These are phyloP conservation scores for Seiridium cupressi DNA, from an alignment of 2,329 filamentous ascomycete species.

Conservation along the genomic window DNA sequence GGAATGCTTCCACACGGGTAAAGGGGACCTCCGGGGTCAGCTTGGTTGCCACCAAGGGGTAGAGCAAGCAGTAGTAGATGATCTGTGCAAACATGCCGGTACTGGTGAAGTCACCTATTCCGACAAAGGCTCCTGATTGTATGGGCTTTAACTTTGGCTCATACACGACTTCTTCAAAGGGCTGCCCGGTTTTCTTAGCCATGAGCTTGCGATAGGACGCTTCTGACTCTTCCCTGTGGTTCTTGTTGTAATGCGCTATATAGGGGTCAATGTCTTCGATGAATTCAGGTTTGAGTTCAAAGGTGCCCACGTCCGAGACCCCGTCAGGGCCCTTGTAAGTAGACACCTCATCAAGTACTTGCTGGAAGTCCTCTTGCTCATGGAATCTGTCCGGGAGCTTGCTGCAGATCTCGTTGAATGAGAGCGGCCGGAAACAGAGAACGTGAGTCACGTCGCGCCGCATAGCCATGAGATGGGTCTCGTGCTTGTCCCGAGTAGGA, in stretches of 20 bases:
- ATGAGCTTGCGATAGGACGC: slow-evolving; percentile 82
- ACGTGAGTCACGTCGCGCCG: slow-evolving; percentile 90
- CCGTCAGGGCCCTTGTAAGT: slow-evolving; percentile 89
- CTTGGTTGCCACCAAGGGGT: slow-evolving; percentile 68
- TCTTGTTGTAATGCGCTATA: slow-evolving; percentile 93
- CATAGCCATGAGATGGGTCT: slow-evolving; percentile 68
- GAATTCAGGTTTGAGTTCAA: slow-evolving; percentile 84
- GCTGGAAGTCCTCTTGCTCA: slow-evolving; percentile 84
- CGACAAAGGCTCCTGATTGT: slow-evolving; percentile 71
- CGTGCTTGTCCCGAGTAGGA: slow-evolving; percentile 62
- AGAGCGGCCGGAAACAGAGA: slow-evolving; percentile 92
- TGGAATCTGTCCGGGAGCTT: slow-evolving; percentile 87
- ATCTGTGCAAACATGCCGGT: slow-evolving; percentile 87
- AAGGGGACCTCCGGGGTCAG: slow-evolving; percentile 72
- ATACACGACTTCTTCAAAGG: slow-evolving; percentile 80
- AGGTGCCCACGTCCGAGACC: slow-evolving; percentile 87
- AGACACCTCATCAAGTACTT: slow-evolving; percentile 82
- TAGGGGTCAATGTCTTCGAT: slow-evolving; percentile 92
- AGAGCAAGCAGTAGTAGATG: slow-evolving; percentile 83
- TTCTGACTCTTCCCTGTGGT: slow-evolving; percentile 94
- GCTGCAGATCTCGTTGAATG: slow-evolving; percentile 85
- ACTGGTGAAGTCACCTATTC: slow-evolving; percentile 75
- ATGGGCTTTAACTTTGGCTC: slow-evolving; percentile 82
- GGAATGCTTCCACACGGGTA: slow-evolving; percentile 84
- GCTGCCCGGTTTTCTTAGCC: slow-evolving; percentile 82